Percentiles rank a stretch among this genome's conserved stretches.
These are phyloP conservation scores for Hymenoscyphus infarciens DNA, from an alignment of 2,329 filamentous ascomycete genomes.

Conservation along the genomic window DNA sequence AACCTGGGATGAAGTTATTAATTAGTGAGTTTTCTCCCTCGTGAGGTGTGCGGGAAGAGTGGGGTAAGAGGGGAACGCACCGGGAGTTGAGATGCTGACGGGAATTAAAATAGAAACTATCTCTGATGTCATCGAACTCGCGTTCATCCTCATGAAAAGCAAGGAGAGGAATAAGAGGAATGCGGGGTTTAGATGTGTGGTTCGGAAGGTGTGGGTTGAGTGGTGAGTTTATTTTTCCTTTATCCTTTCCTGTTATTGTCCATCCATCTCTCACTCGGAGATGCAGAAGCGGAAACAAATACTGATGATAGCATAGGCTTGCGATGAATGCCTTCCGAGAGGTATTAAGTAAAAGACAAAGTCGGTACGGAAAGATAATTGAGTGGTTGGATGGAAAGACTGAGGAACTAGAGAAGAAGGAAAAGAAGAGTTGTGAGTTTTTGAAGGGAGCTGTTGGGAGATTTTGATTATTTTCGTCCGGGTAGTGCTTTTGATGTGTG, in stretches of 20 bases:
- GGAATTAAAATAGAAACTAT: conserved; percentile 20
- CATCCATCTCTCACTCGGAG: background rate
- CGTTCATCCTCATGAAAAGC: conserved; percentile 29
- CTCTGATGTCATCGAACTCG: conserved; percentile 23
- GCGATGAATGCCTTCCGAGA: conserved; percentile 66
- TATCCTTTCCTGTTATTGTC: background rate
- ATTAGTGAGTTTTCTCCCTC: conserved; percentile 33
- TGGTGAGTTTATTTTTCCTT: conserved; percentile 25
- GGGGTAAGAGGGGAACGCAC: background rate
- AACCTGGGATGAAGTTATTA: conserved; percentile 58
- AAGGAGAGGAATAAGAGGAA: conserved; percentile 25
- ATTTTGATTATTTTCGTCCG: background rate
- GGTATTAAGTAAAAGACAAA: conserved; percentile 69
- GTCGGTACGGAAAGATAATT: conserved; percentile 60
- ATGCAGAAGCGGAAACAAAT: too few species aligned
- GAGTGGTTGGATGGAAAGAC: conserved; percentile 57
- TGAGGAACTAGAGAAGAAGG: conserved; percentile 9
- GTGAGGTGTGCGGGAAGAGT: background rate
- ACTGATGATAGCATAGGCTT: conserved; percentile 42
- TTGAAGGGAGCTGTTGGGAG: conserved; percentile 12
- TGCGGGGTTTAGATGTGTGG: conserved; percentile 22
- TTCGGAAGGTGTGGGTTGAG: conserved; percentile 31
- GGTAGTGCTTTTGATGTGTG: background rate
- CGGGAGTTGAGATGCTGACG: conserved; percentile 4
- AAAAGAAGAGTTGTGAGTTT: conserved; percentile 10